Evolutionary conservation across 1,139 yeast species (phyloP).

Genomic region (Kazachstania sp.): DNA sequence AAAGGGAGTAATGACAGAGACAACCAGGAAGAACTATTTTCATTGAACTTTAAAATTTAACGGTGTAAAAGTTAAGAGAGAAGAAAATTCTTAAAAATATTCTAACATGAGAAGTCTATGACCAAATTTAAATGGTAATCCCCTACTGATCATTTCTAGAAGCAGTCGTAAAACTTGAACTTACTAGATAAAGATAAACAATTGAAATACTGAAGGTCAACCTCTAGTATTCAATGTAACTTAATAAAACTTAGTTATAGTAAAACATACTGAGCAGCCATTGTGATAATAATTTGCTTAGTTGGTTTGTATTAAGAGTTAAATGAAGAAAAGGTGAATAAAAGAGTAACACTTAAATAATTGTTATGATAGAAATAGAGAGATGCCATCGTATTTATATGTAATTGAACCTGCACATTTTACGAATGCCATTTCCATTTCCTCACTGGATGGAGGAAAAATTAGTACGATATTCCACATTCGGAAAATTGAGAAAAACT

Average conservation of each 20-base stretch:
- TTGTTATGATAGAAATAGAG: not conserved
- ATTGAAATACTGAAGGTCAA: not conserved
- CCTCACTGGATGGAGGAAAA: too few species aligned
- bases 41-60: constrained; percentile 2
- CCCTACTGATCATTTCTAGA: constrained; percentile 16
- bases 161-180: not conserved
- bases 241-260: constrained; percentile 1
- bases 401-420: not conserved
- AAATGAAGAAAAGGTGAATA: too few species aligned
- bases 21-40: constrained; percentile 17
- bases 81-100: not conserved
- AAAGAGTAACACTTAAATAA: too few species aligned
- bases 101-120: constrained; percentile 21
- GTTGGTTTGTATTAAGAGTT: too few species aligned
- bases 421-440: too few species aligned
- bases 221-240: constrained; percentile 5
- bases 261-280: constrained; percentile 32
- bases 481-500: not conserved
- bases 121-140: constrained; percentile 21
- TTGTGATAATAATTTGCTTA: constrained; percentile 20
- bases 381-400: not conserved
- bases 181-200: not conserved
- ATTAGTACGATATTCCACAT: not conserved
- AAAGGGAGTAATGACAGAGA: constrained; percentile 27
- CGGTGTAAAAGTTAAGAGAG: constrained; percentile 14